Base-by-base conservation (phyloP, 371 early-diverging fungal species). In the Mortierella polycephala region DNA sequence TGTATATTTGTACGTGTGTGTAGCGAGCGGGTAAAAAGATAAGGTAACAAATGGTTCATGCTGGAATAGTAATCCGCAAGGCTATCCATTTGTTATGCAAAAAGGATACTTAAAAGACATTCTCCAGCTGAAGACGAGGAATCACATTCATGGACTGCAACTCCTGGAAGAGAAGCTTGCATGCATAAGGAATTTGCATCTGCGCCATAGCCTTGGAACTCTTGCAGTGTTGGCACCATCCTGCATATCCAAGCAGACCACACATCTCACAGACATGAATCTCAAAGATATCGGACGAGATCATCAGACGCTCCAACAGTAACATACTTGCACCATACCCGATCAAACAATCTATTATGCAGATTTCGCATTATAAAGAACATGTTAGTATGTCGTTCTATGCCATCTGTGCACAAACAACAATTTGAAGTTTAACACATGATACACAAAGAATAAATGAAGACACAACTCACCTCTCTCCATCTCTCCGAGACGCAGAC, bases 401-500 rank as follows among this genome's bases (percentile, higher is more conserved):
- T 30, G 30, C 30, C 30, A 30, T 30, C 4, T 30, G 30, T 30
- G 30, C 30, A 30, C 30, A 30, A 30, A 30, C 30, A 30, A 30
- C 30, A 30, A 2, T 4, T 30, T 30, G 30, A 30, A 30, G 30
- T 30, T 30, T 30, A 30, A 30, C 30, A 30, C n/a, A 44, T 21
- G 39, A 62, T n/a, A n/a, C 14, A 20, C 54, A 1, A 39, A 65
- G 18, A 53, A 30, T 4, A 56, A 20, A 44, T 13, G n/a, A 39
- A 39, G 40, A 13, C n/a, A 45, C 14, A 21, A 18, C 44, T 72
- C 72, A 77, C 72, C 79, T 74, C 99, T 91, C 83, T 99, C 99
- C 99, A 99, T 99, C 84, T 99, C 99, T 79, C 99, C 99, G 4
- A 99, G 83, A 85, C 99, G 93, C 65, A 99, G 88, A 71, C 99